Percentiles rank a stretch among this genome's conserved stretches.
phyloP scores from a whole-genome alignment of 495 filamentous ascomycete species.

The Lindgomyces ingoldianus region DNA sequence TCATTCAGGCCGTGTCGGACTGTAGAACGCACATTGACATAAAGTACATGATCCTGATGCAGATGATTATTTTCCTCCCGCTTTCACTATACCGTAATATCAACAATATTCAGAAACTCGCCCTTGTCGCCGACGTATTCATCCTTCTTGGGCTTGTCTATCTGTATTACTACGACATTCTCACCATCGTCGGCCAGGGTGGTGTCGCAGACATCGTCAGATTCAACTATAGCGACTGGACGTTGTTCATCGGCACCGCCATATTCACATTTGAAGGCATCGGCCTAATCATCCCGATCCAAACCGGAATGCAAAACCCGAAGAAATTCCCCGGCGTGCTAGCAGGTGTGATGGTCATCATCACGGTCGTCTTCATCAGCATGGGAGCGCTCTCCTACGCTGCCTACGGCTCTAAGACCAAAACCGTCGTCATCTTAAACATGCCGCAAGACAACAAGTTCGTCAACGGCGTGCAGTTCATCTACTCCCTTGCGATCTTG shows the following conservation, averaged over 20 bases:
- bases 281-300: slow-evolving; percentile 97
- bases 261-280: slow-evolving; percentile 99
- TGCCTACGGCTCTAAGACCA: slow-evolving; percentile 89
- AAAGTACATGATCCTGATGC: slow-evolving; percentile 85
- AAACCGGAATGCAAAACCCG: slow-evolving; percentile 90
- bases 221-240: slow-evolving; percentile 90
- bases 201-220: slow-evolving; percentile 79
- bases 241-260: slow-evolving; percentile 94
- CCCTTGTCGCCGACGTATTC: slow-evolving; percentile 88
- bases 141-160: slow-evolving; percentile 90
- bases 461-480: slow-evolving; percentile 92
- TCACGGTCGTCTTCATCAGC: slow-evolving; percentile 82
- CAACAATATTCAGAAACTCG: slow-evolving; percentile 78
- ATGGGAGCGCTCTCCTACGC: slow-evolving; percentile 95
- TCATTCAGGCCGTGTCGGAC: slow-evolving; percentile 79
- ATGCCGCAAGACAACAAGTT: slow-evolving; percentile 93
- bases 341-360: slow-evolving; percentile 87
- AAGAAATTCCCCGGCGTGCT: slow-evolving; percentile 86
- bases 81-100: slow-evolving; percentile 93
- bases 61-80: slow-evolving; percentile 89
- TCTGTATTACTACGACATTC: slow-evolving; percentile 92
- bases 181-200: slow-evolving; percentile 72
- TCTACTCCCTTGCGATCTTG: slow-evolving; percentile 92
- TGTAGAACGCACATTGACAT: slow-evolving; percentile 80
- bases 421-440: slow-evolving; percentile 95